Percentiles rank a stretch among this genome's conserved stretches.
Evolutionary conservation across 2,329 filamentous ascomycete genomes (phyloP).

Genomic region (Fusarium pseudonygamai): DNA sequence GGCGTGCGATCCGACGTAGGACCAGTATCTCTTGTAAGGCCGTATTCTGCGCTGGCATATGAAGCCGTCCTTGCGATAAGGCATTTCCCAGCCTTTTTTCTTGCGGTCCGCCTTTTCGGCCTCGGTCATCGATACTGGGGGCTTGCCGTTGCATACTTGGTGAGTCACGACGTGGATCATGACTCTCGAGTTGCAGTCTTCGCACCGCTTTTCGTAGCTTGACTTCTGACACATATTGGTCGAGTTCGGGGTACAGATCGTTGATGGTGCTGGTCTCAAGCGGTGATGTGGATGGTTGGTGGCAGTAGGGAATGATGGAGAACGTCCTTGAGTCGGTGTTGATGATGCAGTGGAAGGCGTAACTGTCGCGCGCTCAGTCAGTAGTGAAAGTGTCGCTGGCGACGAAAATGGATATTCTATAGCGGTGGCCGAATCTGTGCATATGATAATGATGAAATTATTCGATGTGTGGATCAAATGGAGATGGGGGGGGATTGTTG

Average conservation of each 20-base stretch:
- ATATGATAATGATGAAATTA: neutral
- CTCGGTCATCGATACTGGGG: neutral
- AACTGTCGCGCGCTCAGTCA: neutral
- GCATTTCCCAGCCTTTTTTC: rapidly evolving
- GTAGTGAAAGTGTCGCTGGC: rapidly evolving
- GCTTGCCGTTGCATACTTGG: neutral
- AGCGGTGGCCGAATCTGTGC: rapidly evolving
- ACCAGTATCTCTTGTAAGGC: neutral
- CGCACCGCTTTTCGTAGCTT: neutral
- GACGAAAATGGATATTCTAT: no score
- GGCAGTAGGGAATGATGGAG: neutral
- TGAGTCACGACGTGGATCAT: neutral
- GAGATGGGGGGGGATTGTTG: neutral
- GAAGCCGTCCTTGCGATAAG: neutral
- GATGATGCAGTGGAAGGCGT: neutral
- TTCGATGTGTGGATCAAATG: neutral
- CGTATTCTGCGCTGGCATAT: neutral
- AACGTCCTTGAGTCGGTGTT: rapidly evolving
- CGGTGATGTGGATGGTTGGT: neutral
- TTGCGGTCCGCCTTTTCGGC: neutral
- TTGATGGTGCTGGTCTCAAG: neutral
- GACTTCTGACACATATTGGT: neutral
- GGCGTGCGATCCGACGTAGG: neutral
- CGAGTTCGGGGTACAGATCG: neutral
- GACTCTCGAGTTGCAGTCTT: neutral